phyloP scores from a whole-genome alignment of 352 stramenopile species.

The Globisporangium yorkense region DNA sequence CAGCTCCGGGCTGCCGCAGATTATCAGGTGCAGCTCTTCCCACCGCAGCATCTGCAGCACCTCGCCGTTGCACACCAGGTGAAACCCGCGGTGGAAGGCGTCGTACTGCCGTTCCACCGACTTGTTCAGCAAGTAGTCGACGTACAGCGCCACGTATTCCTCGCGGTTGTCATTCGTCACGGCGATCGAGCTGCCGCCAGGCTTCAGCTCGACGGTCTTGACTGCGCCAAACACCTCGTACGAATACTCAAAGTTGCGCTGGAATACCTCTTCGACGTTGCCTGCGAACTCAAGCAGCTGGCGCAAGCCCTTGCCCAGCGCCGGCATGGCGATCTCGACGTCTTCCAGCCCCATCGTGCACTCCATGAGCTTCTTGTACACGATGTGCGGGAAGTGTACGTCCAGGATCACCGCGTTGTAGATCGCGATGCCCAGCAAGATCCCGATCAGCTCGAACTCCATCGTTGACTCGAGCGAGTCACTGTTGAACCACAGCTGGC shows the following conservation, averaged over 20 bases:
- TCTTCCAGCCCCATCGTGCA: slow-evolving; percentile 45
- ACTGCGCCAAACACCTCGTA: slow-evolving; percentile 77
- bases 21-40: slow-evolving; percentile 72
- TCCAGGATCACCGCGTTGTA: slow-evolving; percentile 86
- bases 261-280: slow-evolving; percentile 63
- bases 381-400: slow-evolving; percentile 68
- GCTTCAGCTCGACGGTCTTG: slow-evolving; percentile 75
- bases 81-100: slow-evolving; percentile 71
- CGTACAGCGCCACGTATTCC: slow-evolving; percentile 72
- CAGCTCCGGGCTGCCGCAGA: slow-evolving; percentile 67
- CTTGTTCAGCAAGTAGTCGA: slow-evolving; percentile 63
- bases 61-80: slow-evolving; percentile 66
- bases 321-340: slow-evolving; percentile 48
- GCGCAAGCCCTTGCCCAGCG: slow-evolving; percentile 53
- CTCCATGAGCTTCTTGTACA: slow-evolving; percentile 83
- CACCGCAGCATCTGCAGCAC: slow-evolving; percentile 75
- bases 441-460: slow-evolving; percentile 85
- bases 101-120: slow-evolving; percentile 58
- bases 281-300: slow-evolving; percentile 65
- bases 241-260: slow-evolving; percentile 74
- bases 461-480: slow-evolving; percentile 77
- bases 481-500: slow-evolving; percentile 74
- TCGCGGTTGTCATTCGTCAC: slow-evolving; percentile 61
- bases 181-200: slow-evolving; percentile 42
- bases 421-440: slow-evolving; percentile 71